Percentiles rank a stretch among this genome's conserved stretches.
Evolutionary conservation across 176 grass and related monocot species (phyloP).

Genomic region (Alloteropsis semialata): DNA sequence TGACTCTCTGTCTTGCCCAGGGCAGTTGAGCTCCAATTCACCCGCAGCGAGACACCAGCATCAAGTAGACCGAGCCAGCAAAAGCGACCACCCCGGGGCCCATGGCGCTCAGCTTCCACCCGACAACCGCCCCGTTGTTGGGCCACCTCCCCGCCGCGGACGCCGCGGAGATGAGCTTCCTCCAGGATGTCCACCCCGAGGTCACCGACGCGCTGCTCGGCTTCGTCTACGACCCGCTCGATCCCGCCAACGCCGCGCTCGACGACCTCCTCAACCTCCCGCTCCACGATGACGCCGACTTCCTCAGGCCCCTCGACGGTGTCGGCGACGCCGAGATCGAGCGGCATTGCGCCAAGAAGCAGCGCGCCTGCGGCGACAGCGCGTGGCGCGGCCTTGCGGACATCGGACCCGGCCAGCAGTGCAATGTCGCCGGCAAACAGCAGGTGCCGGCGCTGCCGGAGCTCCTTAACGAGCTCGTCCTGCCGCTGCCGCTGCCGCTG

Average conservation of each 20-base stretch:
- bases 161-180: background rate
- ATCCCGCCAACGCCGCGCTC: constrained; percentile 16
- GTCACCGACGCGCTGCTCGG: constrained; percentile 59
- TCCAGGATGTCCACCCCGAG: constrained; percentile 43
- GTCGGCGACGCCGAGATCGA: background rate
- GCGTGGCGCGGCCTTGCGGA: background rate
- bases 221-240: constrained; percentile 55
- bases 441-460: background rate
- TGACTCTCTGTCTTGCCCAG: background rate
- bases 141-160: constrained; percentile 8
- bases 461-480: background rate
- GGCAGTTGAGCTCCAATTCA: constrained; percentile 13
- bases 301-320: background rate
- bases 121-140: constrained; percentile 5
- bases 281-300: background rate
- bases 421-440: background rate
- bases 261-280: constrained; percentile 40
- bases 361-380: background rate
- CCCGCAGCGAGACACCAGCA: constrained; percentile 9
- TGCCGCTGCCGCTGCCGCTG: background rate
- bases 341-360: constrained; percentile 17
- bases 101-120: constrained; percentile 44
- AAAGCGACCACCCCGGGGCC: background rate
- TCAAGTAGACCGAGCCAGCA: background rate
- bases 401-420: background rate